These are phyloP conservation scores for Nicotiana knightiana DNA, from an alignment of 257 asterid species.

Conservation along the genomic window DNA sequence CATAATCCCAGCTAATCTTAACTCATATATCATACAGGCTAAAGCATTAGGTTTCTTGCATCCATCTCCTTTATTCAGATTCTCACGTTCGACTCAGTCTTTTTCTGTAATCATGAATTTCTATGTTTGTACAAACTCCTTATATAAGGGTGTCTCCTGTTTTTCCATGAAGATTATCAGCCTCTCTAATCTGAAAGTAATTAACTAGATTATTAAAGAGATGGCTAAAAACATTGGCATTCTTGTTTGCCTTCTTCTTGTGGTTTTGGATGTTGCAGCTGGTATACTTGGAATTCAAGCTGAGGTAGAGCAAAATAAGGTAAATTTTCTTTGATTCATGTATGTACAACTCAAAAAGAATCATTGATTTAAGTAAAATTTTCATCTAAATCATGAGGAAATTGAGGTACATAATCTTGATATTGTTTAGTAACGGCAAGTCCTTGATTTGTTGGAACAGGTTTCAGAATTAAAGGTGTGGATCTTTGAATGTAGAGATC, in stretches of 20 bases:
- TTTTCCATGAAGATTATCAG: slow-evolving; percentile 1
- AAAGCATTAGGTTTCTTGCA: slow-evolving; percentile 22
- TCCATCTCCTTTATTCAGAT: slow-evolving; percentile 47
- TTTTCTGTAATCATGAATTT: not conserved
- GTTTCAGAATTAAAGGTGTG: slow-evolving; percentile 43
- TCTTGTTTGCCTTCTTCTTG: slow-evolving; percentile 30
- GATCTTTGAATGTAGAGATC: slow-evolving; percentile 77
- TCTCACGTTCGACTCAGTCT: slow-evolving; percentile 22
- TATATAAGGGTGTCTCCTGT: not conserved
- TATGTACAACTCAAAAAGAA: too few species aligned
- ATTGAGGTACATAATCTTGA: not conserved
- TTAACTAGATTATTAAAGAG: not conserved
- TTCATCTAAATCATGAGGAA: not conserved
- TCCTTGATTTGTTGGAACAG: slow-evolving; percentile 23
- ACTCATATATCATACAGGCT: slow-evolving; percentile 13
- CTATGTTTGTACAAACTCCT: not conserved
- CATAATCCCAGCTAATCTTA: slow-evolving; percentile 37
- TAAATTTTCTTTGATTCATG: not conserved
- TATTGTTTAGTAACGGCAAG: not conserved
- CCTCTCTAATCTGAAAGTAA: not conserved
- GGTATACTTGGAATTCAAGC: slow-evolving; percentile 45
- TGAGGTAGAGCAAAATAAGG: slow-evolving; percentile 42
- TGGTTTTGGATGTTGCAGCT: slow-evolving; percentile 31
- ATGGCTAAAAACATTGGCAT: slow-evolving; percentile 25
- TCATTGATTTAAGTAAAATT: too few species aligned